Evolutionary conservation across 2,329 filamentous ascomycete genomes (phyloP), one percentile per base, ranked within the genome.

Genomic region (Aureobasidium namibiae): DNA sequence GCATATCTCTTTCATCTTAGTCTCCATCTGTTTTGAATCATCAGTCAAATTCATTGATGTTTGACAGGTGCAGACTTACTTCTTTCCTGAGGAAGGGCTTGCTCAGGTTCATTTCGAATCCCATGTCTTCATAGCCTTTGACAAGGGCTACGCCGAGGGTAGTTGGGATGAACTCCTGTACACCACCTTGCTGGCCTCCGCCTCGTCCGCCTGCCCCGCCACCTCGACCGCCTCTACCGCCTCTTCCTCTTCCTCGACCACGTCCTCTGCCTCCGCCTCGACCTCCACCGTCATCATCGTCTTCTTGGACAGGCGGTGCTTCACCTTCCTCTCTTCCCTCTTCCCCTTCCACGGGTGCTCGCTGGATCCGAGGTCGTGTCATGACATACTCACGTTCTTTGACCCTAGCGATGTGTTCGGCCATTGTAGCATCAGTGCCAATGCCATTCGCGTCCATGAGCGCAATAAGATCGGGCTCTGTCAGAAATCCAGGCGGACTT

Each of bases 361-460:
- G 67, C 31, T 68, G 70, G 18, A 68, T 72, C 62, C 74, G 80
- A 68, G 79, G 69, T 74, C 83, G 69, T 69, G 88, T 86, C 60
- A 85, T 83, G 52, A 91, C 92, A 68, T 99, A 99, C 66, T 92
- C 81, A 61, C 94, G 81, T 61, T 92, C 84, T 72, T 97, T 91
- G 67, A 99, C 95, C 73, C 92, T 99, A 61, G 89, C 85, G 67
- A 99, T 99, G 70, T 99, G 94, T 67, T 99, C 94, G 0, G 94
- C 94, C 94, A 99, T 99, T 1, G 94, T 99, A 7, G 94, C 94
- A 75, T 99, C 94, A 10, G 94, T 99, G 13, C 94, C 94, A 64
- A 99, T 99, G 2, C 94, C 94, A 70, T 99, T 99, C 45, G 90
- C 92, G 75, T 99, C 94, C 94, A 99, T 99, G 11, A 99, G 81